A percentile compares a stretch with the other conserved stretches of the same genome.
These are phyloP conservation scores for Penicillium argentinense DNA, from an alignment of 495 filamentous ascomycete species.

Conservation along the genomic window DNA sequence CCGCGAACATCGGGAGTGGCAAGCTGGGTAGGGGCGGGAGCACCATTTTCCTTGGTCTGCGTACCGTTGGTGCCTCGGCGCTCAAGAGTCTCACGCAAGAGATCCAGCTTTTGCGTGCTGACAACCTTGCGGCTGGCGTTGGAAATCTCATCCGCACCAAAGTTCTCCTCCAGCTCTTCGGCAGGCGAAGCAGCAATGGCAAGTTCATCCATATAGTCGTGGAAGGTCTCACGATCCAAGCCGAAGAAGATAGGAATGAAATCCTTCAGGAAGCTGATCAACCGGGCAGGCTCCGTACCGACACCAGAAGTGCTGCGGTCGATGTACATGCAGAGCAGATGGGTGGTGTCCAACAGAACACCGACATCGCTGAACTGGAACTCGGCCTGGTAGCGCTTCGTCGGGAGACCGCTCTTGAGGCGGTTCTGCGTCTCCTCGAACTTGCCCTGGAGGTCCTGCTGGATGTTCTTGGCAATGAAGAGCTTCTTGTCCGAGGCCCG, in stretches of 20 bases:
- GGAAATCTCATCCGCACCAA: slow-evolving; percentile 49
- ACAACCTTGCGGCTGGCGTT: slow-evolving; percentile 55
- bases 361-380: slow-evolving; percentile 72
- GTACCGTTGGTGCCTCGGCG: slow-evolving; percentile 59
- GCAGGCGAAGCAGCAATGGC: slow-evolving; percentile 58
- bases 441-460: slow-evolving; percentile 81
- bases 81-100: slow-evolving; percentile 85
- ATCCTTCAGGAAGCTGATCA: slow-evolving; percentile 80
- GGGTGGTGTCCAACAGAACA: slow-evolving; percentile 77
- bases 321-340: slow-evolving; percentile 74
- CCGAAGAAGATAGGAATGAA: slow-evolving; percentile 91
- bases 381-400: slow-evolving; percentile 68
- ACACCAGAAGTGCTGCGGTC: slow-evolving; percentile 66
- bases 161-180: slow-evolving; percentile 66
- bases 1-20: slow-evolving; percentile 69
- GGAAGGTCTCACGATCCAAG: slow-evolving; percentile 71
- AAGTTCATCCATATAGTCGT: slow-evolving; percentile 72
- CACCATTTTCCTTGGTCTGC: slow-evolving; percentile 71
- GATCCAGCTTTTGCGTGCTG: slow-evolving; percentile 72
- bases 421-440: slow-evolving; percentile 78
- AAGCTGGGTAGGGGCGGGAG: slow-evolving; percentile 20
- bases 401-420: slow-evolving; percentile 57
- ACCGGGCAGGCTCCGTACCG: slow-evolving; percentile 68
- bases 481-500: slow-evolving; percentile 85
- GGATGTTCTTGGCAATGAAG: slow-evolving; percentile 81